These are phyloP conservation scores for Penicillium sp. DNA, from an alignment of 2,329 filamentous ascomycete species.

Conservation along the genomic window DNA sequence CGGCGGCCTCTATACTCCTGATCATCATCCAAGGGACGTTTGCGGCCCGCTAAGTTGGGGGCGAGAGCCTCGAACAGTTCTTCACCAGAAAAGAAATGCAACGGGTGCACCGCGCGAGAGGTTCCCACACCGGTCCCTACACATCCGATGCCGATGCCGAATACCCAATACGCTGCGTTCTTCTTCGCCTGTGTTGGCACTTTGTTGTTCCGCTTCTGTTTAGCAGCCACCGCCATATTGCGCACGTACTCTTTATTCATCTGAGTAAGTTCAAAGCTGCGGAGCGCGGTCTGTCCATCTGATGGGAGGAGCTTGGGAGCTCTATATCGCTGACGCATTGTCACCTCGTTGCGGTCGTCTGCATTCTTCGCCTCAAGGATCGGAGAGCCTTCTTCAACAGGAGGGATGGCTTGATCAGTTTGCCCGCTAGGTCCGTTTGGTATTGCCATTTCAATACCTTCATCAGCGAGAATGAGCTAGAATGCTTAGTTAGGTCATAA, in stretches of 20 bases:
- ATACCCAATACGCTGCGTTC: constrained; percentile 67
- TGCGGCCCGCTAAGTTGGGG: constrained; percentile 34
- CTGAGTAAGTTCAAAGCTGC: constrained; percentile 59
- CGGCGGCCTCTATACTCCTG: constrained; percentile 36
- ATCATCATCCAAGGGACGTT: constrained; percentile 36
- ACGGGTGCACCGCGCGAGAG: constrained; percentile 51
- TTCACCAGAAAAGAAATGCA: constrained; percentile 64
- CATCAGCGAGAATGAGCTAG: constrained; percentile 34
- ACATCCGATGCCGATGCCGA: constrained; percentile 61
- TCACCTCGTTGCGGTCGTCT: constrained; percentile 19
- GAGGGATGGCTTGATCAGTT: neutral
- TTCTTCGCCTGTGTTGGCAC: constrained; percentile 59
- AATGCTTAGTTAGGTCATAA: neutral
- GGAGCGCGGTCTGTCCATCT: constrained; percentile 58
- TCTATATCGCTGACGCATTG: constrained; percentile 35
- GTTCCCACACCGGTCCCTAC: constrained; percentile 55
- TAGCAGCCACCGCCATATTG: constrained; percentile 61
- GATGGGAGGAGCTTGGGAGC: constrained; percentile 47
- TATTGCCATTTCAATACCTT: constrained; percentile 33
- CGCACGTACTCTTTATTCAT: constrained; percentile 64
- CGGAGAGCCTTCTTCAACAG: neutral
- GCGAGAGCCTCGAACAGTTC: constrained; percentile 57
- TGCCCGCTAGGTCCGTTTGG: neutral
- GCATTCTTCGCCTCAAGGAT: neutral
- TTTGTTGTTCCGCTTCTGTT: constrained; percentile 51